These are phyloP conservation scores for Apiotrichum siamense DNA, from an alignment of 1,284 basidiomycete genomes.

Conservation along the genomic window DNA sequence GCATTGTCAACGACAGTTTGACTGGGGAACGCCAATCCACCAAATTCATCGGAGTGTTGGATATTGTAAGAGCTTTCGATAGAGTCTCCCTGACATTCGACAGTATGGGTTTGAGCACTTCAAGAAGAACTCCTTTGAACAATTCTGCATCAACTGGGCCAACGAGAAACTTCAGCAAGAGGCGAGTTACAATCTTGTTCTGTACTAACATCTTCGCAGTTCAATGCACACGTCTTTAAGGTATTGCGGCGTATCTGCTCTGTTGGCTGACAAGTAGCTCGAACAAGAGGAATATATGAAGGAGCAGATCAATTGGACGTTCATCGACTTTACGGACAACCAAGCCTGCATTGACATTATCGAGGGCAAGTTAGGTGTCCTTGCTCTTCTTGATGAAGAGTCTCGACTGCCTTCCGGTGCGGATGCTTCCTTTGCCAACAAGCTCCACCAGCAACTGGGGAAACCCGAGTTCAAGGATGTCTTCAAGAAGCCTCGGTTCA, in stretches of 20 bases:
- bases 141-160: conserved; percentile 99
- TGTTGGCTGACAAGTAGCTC: conserved; percentile 50
- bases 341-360: conserved; percentile 98
- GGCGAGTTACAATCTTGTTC: conserved; percentile 48
- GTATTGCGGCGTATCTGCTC: conserved; percentile 15
- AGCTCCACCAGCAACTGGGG: conserved; percentile 78
- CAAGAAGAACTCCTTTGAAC: conserved; percentile 98
- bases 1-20: conserved; percentile 92
- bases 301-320: conserved; percentile 98
- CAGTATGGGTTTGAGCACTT: conserved; percentile 91
- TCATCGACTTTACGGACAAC: conserved; percentile 98
- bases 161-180: conserved; percentile 97
- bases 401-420: conserved; percentile 92
- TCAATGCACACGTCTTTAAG: conserved; percentile 98
- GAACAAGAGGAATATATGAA: conserved; percentile 99
- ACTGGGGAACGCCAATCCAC: conserved; percentile 86
- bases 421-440: conserved; percentile 88
- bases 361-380: conserved; percentile 91
- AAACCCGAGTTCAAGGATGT: conserved; percentile 82
- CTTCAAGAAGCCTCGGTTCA: conserved; percentile 97
- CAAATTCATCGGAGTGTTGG: conserved; percentile 98
- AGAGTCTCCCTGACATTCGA: not conserved
- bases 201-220: conserved; percentile 53
- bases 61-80: conserved; percentile 51
- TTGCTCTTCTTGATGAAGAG: conserved; percentile 94